Evolutionary conservation across 768 basidiomycete species (phyloP).

Genomic region (Phylloporus sp.): DNA sequence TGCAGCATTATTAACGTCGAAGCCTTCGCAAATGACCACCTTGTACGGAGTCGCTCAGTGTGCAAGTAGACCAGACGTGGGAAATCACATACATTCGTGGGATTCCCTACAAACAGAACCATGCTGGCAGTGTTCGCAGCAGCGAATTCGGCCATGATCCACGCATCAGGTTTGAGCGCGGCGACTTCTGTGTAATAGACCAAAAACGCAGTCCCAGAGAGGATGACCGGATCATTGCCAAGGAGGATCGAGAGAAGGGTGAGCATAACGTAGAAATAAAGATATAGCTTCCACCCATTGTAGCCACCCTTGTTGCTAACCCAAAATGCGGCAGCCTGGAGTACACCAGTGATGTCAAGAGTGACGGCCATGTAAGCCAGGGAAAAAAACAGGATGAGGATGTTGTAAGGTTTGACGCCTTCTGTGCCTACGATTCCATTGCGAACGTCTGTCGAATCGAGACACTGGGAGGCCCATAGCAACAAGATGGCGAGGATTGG

Average conservation of each 20-base stretch:
- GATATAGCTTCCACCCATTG: conserved; percentile 63
- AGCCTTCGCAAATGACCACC: conserved; percentile 83
- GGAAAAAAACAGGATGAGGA: conserved; percentile 87
- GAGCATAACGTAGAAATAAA: conserved; percentile 82
- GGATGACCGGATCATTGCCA: conserved; percentile 91
- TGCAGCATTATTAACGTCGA: conserved; percentile 67
- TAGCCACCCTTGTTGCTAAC: conserved; percentile 75
- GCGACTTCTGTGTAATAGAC: conserved; percentile 76
- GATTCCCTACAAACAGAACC: conserved; percentile 79
- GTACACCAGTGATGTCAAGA: conserved; percentile 81
- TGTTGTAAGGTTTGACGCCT: conserved; percentile 84
- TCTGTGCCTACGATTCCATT: conserved; percentile 76
- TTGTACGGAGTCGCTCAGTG: neutral
- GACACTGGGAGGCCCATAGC: conserved; percentile 53
- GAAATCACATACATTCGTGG: conserved; percentile 59
- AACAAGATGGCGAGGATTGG: conserved; percentile 48
- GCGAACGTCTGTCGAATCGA: conserved; percentile 46
- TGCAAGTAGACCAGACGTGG: neutral
- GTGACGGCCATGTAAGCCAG: conserved; percentile 92
- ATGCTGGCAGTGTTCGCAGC: conserved; percentile 75
- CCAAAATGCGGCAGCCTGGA: conserved; percentile 84
- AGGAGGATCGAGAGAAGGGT: conserved; percentile 69
- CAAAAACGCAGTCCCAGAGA: conserved; percentile 86
- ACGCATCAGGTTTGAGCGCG: conserved; percentile 49
- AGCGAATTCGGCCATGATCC: conserved; percentile 75